Conservation (phyloP, 768 basidiomycete genomes). For the Pilatotrama ljubarskyi region DNA sequence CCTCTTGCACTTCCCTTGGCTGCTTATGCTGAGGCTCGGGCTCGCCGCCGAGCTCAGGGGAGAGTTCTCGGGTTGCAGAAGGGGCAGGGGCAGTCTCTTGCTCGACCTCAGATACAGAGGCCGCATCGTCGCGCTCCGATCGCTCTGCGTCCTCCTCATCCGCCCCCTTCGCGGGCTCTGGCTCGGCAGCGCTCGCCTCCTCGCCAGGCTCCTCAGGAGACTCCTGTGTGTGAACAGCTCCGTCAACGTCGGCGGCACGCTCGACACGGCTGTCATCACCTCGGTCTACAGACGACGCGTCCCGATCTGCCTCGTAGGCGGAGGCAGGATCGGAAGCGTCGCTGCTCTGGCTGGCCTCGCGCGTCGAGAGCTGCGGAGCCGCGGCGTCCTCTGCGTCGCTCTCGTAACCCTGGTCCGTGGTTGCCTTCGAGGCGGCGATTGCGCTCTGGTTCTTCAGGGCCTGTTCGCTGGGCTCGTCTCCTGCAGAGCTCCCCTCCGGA, state of each 20-base stretch:
- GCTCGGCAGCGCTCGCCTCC: not conserved
- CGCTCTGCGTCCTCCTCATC: not conserved
- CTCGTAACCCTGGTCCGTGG: not conserved
- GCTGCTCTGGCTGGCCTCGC: not conserved
- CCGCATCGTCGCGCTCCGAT: not conserved
- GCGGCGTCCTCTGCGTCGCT: not conserved
- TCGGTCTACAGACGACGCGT: not conserved
- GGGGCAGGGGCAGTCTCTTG: not conserved
- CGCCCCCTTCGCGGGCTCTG: not conserved
- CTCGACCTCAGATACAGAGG: not conserved
- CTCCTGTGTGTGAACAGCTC: constrained; percentile 8
- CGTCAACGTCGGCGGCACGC: constrained; percentile 13
- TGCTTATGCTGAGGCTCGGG: not conserved
- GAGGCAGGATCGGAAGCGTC: not conserved
- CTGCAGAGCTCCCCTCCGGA: not conserved
- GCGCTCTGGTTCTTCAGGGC: not conserved
- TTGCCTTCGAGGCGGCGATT: not conserved
- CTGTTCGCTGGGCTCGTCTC: not conserved
- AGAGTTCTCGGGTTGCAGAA: constrained; percentile 7
- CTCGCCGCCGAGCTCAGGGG: not conserved
- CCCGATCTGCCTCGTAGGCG: not conserved
- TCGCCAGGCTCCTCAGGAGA: not conserved
- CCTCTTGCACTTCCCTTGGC: not conserved
- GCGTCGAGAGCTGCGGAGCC: not conserved
- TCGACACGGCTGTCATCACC: constrained; percentile 7